Base-by-base conservation (phyloP, 331 rosid species). In the Telfairia occidentalis region DNA sequence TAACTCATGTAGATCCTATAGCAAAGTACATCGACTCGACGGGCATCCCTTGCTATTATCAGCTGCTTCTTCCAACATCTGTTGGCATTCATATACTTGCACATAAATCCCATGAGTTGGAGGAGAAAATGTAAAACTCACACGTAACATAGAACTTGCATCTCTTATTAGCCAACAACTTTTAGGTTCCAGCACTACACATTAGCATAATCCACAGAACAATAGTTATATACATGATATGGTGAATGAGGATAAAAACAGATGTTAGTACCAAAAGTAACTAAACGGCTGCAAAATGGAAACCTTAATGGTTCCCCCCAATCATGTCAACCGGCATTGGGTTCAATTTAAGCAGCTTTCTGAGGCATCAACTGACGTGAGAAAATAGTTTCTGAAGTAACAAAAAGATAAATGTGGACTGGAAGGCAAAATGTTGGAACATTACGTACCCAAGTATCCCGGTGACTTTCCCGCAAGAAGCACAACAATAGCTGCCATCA, bases 401-500 rank as follows among this genome's bases (percentile, higher is more conserved):
- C 80, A 34, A 64, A 23, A 50, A 21, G 37, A 74, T 29, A 24
- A 78, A 78, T 52, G 74, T 40, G 55, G 46, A 52, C 35, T 75
- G 19, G 54, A 74, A 72, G 46, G 48, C 70, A 61, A 82, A 38
- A 70, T 54, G 77, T 64, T 70, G 83, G 77, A 83, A 46, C 34
- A 76, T 73, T 64, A 83, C 99, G 80, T 82, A 95, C 99, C 96
- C 96, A 29, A 95, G 96, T 80, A 95, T 89, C 78, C 99, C 97
- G 3, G 97, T 81, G 76, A 95, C 99, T 92, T 95, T 95, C 71
- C 99, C 99, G 43, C 99, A 95, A 59, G 92, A 85, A 77, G 99
- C 99, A 80, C 99, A 95, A 52, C 99, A 92, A 87, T 92, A 95
- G 78, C 99, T 91, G 74, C 99, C 99, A 81, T 95, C 99, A 24